These are phyloP conservation scores for Lipomyces yamanashiensis DNA, from an alignment of 805 yeast species.

Conservation along the genomic window DNA sequence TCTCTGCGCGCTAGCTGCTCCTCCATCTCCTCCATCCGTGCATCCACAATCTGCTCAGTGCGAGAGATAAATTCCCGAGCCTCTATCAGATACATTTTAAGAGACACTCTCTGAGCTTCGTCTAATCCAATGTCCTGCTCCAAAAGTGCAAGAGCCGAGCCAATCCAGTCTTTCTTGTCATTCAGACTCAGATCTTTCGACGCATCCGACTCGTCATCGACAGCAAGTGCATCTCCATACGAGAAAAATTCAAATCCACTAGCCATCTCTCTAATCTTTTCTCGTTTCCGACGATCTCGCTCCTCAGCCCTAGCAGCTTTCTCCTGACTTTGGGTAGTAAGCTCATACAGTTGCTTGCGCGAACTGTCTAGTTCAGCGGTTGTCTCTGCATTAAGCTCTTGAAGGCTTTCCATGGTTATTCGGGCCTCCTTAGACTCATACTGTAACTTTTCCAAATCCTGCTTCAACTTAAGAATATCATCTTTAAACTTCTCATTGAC, in stretches of 20 bases:
- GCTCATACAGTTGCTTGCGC: conserved; percentile 29
- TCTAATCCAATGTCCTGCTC: neutral
- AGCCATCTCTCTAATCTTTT: conserved; percentile 32
- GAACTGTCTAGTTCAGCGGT: conserved; percentile 33
- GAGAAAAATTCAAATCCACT: conserved; percentile 27
- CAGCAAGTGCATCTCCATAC: neutral
- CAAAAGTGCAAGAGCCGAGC: conserved; percentile 12
- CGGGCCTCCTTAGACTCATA: conserved; percentile 30
- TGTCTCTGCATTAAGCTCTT: conserved; percentile 34
- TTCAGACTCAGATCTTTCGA: conserved; percentile 1
- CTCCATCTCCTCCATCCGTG: conserved; percentile 30
- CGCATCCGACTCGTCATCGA: conserved; percentile 3
- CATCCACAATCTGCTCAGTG: conserved; percentile 23
- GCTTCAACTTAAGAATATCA: conserved; percentile 20
- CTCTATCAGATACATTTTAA: conserved; percentile 23
- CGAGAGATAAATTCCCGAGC: conserved; percentile 24
- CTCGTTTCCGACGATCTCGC: conserved; percentile 27
- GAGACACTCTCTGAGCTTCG: neutral
- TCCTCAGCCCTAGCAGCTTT: conserved; percentile 13
- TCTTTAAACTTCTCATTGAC: conserved; percentile 3
- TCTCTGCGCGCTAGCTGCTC: conserved; percentile 15
- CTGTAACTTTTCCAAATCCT: conserved; percentile 27
- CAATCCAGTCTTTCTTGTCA: conserved; percentile 24
- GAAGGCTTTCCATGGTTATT: conserved; percentile 30
- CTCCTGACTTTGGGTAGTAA: conserved; percentile 17